Base-by-base conservation (phyloP, 192 early-diverging fungal genomes). In the Rhizoclosmatium sp. region DNA sequence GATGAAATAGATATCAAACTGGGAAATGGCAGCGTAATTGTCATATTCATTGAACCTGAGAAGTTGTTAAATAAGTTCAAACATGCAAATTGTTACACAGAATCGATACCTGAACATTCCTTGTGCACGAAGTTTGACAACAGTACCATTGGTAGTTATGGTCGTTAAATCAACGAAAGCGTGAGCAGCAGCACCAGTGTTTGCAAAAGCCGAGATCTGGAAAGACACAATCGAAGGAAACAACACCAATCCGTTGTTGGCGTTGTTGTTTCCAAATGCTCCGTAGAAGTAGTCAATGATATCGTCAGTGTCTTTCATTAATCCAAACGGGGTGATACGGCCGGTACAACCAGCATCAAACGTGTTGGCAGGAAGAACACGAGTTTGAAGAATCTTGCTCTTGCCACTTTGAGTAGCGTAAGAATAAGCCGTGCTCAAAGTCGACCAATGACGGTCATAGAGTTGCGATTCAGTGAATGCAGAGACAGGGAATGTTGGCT, bases 1-100 rank as follows among this genome's bases (percentile, higher is more conserved):
- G 76, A 77, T 45, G 66, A 77, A 45, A 70, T 77, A 77, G n/a
- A 77, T n/a, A 66, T 77, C 76, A 47, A 47, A 77, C 71, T 76
- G 69, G 16, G 41, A 44, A 42, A 75, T 47, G 23, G 42, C 19
- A 19, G 76, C 69, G 39, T 77, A n/a, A 46, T 77, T 58, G 12
- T 14, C 56, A 58, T 58, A 58, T 21, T 58, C 56, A 58, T 16
- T 21, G 21, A 58, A 58, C 1, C 69, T 31, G 31, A 31, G 31
- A 31, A 31, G 31, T 31, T 31, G 31, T 31, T 31, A 31, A 31
- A 31, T 31, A 0, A 31, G 0, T 31, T 31, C 31, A 31, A 31
- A 31, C 31, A 31, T 31, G 0, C 0, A 0, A 31, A n/a, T 75
- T 70, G n/a, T 19, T 46, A 77, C 70, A 78, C 4, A 71, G 16